Percentiles rank a stretch among this genome's conserved stretches.
Conservation (phyloP, 345 rosid species). For the Noccaea caerulescens region DNA sequence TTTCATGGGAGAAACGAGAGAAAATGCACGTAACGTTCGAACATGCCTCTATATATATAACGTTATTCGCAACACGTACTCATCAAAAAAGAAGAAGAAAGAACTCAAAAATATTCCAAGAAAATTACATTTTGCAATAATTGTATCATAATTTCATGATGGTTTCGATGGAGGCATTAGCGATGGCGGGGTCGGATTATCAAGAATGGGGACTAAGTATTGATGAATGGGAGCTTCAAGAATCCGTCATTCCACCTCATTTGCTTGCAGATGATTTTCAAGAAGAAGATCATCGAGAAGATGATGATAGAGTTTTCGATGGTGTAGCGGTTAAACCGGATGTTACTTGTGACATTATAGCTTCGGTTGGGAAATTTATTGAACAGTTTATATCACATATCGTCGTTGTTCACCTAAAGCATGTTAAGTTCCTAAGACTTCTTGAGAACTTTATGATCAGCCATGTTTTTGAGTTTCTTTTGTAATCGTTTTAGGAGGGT, state of each 20-base stretch:
- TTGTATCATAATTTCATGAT: constrained; percentile 11
- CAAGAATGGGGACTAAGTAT: constrained; percentile 43
- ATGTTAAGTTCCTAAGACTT: constrained; percentile 22
- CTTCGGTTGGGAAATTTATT: constrained; percentile 11
- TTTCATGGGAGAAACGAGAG: neutral
- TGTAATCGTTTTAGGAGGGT: neutral
- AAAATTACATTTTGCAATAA: constrained; percentile 18
- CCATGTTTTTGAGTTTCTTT: constrained; percentile 21
- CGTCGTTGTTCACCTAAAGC: constrained; percentile 27
- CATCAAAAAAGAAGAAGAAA: constrained; percentile 16
- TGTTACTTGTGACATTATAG: constrained; percentile 26
- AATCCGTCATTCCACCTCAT: constrained; percentile 39
- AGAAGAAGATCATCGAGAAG: constrained; percentile 20
- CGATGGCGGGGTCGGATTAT: constrained; percentile 52
- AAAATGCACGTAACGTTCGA: constrained; percentile 16
- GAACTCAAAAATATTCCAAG: constrained; percentile 3
- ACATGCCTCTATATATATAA: constrained; percentile 31
- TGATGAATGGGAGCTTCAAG: constrained; percentile 50
- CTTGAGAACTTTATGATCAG: constrained; percentile 27
- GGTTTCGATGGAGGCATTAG: constrained; percentile 53
- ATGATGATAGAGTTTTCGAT: constrained; percentile 15
- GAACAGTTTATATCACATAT: constrained; percentile 5
- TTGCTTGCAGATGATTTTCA: constrained; percentile 39
- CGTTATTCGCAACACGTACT: constrained; percentile 29
- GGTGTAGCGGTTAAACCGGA: neutral